Evolutionary conservation across 305 asterid genomes (phyloP), one percentile per base, ranked within the genome.

Genomic region (Solanum hybrid): DNA sequence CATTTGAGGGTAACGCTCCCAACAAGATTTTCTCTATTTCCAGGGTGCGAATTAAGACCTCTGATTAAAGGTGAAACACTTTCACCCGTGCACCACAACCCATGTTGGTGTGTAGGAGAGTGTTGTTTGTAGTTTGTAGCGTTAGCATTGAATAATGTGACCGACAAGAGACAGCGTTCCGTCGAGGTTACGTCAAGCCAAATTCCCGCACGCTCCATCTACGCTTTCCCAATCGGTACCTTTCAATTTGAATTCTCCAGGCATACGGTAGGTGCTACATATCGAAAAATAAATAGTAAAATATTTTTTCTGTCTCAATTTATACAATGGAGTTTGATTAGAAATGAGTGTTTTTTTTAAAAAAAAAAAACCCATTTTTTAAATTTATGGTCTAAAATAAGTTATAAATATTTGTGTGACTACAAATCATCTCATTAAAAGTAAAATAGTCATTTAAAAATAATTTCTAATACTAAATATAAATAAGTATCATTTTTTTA

Each of bases 161-260:
- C 64, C 86, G 76, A 69, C 89, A 90, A 12, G 22, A 29, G 82
- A 84, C 87, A 88, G 87, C 90, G 89, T 90, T 35, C 22, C 92
- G 87, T 88, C 90, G 64, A n/a, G 90, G 90, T 38, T 64, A 85
- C 88, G 75, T 27, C 34, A 32, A 78, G 85, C 78, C 66, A 71
- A 79, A 66, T 40, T 84, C 81, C 89, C 89, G 77, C 77, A 84
- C 90, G 90, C 91, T 38, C 90, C 78, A 71, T 29, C 35, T 17
- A 38, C 2, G 34, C 37, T 66, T 38, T n/a, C 64, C 12, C 35
- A 10, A 34, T 29, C 36, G 2, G 9, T 42, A 29, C 26, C 75
- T 84, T 51, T 15, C 35, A 84, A 38, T 84, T 84, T 84, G 87
- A 40, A 82, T 24, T 26, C n/a, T 69, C 75, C 75, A 60, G 71